These are phyloP conservation scores for Yamadazyma kitorensis DNA, from an alignment of 805 yeast genomes.

Conservation along the genomic window DNA sequence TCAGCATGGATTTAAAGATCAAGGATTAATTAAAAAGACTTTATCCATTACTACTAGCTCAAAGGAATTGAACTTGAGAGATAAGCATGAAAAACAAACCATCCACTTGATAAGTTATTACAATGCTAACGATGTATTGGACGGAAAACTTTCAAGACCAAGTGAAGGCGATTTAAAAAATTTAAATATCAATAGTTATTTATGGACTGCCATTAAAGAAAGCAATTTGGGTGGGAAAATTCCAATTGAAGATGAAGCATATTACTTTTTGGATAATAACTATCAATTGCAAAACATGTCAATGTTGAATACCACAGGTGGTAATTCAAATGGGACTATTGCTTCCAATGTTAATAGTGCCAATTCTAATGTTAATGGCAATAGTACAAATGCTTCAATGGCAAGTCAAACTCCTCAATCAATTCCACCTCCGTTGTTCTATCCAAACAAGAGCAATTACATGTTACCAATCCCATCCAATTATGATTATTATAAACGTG, in stretches of 20 bases:
- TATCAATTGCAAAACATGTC: constrained; percentile 42
- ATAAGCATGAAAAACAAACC: constrained; percentile 38
- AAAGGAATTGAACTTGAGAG: constrained; percentile 25
- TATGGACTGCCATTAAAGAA: constrained; percentile 57
- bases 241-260: constrained; percentile 49
- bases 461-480: constrained; percentile 13
- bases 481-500: constrained; percentile 11
- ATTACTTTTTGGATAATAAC: constrained; percentile 44
- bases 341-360: constrained; percentile 4
- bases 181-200: constrained; percentile 42
- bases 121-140: constrained; percentile 66
- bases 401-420: constrained; percentile 4
- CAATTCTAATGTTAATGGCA: neutral
- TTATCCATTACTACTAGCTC: constrained; percentile 55
- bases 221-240: constrained; percentile 57
- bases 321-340: neutral
- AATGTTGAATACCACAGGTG: constrained; percentile 18
- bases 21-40: constrained; percentile 82
- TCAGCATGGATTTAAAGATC: constrained; percentile 62
- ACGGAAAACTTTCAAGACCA: constrained; percentile 57
- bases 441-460: constrained; percentile 8
- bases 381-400: neutral
- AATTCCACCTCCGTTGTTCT: constrained; percentile 7
- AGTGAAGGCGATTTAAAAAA: constrained; percentile 52
- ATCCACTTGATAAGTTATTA: constrained; percentile 81